phyloP scores from a whole-genome alignment of 306 rosid genomes.

The Trifolium dubium region DNA sequence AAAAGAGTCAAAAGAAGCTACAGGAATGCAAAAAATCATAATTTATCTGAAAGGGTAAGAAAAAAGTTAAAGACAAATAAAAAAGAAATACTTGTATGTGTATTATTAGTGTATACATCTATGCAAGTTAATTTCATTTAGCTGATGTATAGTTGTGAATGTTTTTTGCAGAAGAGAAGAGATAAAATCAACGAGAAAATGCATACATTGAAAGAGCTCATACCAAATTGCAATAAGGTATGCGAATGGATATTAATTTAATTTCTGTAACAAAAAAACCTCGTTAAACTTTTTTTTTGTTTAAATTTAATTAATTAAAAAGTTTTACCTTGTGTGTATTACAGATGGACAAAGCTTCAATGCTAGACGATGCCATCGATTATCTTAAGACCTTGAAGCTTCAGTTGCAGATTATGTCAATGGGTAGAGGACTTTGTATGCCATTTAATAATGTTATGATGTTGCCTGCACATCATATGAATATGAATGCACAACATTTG shows the following conservation, averaged over 20 bases:
- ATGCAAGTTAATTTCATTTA: not conserved
- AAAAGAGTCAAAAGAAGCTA: constrained; percentile 42
- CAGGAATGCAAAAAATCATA: constrained; percentile 41
- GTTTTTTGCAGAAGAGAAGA: constrained; percentile 60
- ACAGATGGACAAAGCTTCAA: constrained; percentile 59
- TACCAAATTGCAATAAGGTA: constrained; percentile 66
- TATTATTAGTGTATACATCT: too few relatives aligned
- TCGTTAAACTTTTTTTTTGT: not conserved
- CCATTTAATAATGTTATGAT: constrained; percentile 46
- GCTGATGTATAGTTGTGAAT: constrained; percentile 11
- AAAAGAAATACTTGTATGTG: not conserved
- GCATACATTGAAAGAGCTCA: constrained; percentile 53
- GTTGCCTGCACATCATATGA: constrained; percentile 29
- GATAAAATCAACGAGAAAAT: constrained; percentile 57
- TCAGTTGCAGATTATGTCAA: constrained; percentile 65
- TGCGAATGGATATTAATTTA: not conserved
- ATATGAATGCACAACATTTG: constrained; percentile 15
- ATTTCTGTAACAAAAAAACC: not conserved
- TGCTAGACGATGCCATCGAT: constrained; percentile 65
- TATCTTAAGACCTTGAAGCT: constrained; percentile 60
- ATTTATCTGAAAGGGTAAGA: constrained; percentile 58
- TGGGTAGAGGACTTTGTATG: constrained; percentile 50
- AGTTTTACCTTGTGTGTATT: not conserved
- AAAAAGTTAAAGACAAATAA: not conserved
- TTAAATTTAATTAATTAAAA: not conserved